phyloP scores from a whole-genome alignment of 768 basidiomycete species.

The Pholiota molesta region DNA sequence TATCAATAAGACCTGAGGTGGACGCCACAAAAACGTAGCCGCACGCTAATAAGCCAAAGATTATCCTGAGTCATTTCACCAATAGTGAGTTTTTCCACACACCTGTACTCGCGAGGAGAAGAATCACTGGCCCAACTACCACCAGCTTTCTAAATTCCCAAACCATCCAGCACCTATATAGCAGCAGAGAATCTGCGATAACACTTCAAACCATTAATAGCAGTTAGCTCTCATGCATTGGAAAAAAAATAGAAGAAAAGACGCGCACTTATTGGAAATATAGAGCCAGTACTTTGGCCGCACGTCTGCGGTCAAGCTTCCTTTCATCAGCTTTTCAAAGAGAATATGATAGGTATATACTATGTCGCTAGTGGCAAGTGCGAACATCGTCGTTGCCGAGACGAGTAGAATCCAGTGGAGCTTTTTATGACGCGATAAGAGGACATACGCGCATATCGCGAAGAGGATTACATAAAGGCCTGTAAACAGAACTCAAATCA shows the following conservation, averaged over 20 bases:
- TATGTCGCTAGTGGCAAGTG: constrained; percentile 36
- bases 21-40: constrained; percentile 26
- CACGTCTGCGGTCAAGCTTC: constrained; percentile 21
- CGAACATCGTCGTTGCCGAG: constrained; percentile 38
- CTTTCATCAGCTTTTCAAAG: constrained; percentile 26
- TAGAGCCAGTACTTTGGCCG: constrained; percentile 39
- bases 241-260: background rate
- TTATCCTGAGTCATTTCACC: background rate
- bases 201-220: constrained; percentile 23
- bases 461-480: constrained; percentile 42
- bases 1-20: constrained; percentile 17
- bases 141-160: constrained; percentile 35
- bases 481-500: constrained; percentile 9
- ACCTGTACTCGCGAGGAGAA: constrained; percentile 39
- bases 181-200: constrained; percentile 34
- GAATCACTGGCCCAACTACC: constrained; percentile 26
- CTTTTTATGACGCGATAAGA: constrained; percentile 26
- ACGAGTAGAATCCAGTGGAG: constrained; percentile 33
- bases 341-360: constrained; percentile 35
- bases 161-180: constrained; percentile 43
- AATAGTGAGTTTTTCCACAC: background rate
- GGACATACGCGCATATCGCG: constrained; percentile 36
- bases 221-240: background rate
- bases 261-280: constrained; percentile 41
- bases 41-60: constrained; percentile 15